These are phyloP conservation scores for Collybiopsis luxurians DNA, from an alignment of 768 basidiomycete species.

Conservation along the genomic window DNA sequence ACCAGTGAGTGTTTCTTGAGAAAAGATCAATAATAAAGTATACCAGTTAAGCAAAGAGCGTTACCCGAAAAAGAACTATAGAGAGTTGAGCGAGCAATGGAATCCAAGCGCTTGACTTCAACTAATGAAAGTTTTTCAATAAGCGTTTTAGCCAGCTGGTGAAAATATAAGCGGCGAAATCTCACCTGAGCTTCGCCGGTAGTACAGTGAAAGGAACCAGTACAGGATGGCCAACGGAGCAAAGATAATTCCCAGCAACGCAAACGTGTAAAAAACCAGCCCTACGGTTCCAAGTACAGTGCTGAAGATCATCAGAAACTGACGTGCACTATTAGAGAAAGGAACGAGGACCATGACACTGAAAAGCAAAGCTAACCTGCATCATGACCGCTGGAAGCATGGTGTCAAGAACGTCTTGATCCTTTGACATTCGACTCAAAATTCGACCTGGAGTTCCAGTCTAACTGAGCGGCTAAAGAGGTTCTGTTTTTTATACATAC, in stretches of 20 bases:
- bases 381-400: conserved; percentile 44
- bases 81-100: conserved; percentile 54
- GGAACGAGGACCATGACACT: not conserved
- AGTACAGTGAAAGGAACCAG: conserved; percentile 51
- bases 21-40: not conserved
- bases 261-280: conserved; percentile 66
- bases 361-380: conserved; percentile 32
- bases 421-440: conserved; percentile 56
- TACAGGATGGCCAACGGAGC: conserved; percentile 51
- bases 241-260: conserved; percentile 64
- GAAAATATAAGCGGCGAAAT: no score
- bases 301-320: conserved; percentile 2
- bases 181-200: conserved; percentile 56
- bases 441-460: conserved; percentile 45
- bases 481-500: conserved; percentile 25
- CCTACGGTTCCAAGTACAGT: conserved; percentile 8
- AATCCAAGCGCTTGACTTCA: conserved; percentile 64
- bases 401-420: conserved; percentile 57
- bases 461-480: not conserved
- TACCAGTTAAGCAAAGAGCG: not conserved
- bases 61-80: conserved; percentile 58
- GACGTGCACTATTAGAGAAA: not conserved
- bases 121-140: no score
- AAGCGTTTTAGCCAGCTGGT: no score
- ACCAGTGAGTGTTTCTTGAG: conserved; percentile 58